Conservation (phyloP, 2,329 filamentous ascomycete genomes). For the Ceratocystis alfenasii region DNA sequence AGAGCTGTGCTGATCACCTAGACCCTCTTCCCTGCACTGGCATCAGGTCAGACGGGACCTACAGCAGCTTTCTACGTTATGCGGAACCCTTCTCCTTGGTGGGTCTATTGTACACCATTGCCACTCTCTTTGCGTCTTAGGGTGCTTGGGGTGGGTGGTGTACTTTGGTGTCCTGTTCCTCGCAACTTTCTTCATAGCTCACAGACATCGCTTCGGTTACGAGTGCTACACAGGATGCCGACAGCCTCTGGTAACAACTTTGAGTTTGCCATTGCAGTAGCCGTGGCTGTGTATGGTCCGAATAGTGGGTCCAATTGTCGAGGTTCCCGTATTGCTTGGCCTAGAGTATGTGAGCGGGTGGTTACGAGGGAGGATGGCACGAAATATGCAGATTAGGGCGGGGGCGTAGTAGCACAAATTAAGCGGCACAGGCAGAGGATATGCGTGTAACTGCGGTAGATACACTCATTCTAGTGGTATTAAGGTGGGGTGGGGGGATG, state of each 20-base stretch:
- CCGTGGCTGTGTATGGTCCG: slow-evolving; percentile 66
- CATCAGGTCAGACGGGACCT: not conserved
- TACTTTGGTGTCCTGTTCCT: slow-evolving; percentile 72
- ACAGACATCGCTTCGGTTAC: slow-evolving; percentile 63
- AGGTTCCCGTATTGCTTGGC: slow-evolving; percentile 68
- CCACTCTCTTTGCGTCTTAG: slow-evolving; percentile 75
- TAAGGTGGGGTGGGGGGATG: not conserved
- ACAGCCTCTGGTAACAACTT: slow-evolving; percentile 90
- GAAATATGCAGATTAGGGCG: not conserved
- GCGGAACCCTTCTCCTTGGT: slow-evolving; percentile 69
- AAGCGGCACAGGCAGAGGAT: not conserved
- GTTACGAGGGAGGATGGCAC: slow-evolving; percentile 35
- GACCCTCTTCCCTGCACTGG: not conserved
- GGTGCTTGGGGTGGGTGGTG: slow-evolving; percentile 62
- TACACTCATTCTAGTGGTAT: not conserved
- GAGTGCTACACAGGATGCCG: slow-evolving; percentile 69
- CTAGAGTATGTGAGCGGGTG: slow-evolving; percentile 63
- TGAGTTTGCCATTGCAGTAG: slow-evolving; percentile 80
- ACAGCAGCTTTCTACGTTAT: slow-evolving; percentile 49
- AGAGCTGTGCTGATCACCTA: slow-evolving; percentile 69
- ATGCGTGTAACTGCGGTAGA: not conserved
- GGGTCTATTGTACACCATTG: slow-evolving; percentile 74
- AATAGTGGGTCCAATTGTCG: slow-evolving; percentile 68
- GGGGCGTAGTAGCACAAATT: not conserved
- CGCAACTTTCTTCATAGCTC: slow-evolving; percentile 49